Base-by-base conservation (phyloP, 805 yeast genomes). In the Candida pseudofarinosa region DNA sequence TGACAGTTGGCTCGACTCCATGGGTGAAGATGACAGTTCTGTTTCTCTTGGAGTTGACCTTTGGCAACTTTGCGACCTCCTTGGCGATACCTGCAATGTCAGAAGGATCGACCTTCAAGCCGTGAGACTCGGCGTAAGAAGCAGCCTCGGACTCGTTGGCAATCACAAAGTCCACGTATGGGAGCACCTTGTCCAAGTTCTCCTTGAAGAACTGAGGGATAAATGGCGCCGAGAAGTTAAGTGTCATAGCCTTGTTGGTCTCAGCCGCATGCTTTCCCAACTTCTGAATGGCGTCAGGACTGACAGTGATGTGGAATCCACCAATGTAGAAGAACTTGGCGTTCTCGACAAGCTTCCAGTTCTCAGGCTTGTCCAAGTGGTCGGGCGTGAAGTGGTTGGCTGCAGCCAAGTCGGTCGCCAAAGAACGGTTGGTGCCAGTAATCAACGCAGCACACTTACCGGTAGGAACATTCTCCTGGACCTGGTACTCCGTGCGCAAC, bases 391-490 rank as follows among this genome's bases (percentile, higher is more conserved):
- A 93, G 68, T 88, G 95, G 76, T 93, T 93, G 54, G 99, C 99
- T 55, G 99, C 99, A 58, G 88, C 97, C 58, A 93, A 78, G 63
- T 93, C 98, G 37, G 99, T 93, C 50, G 81, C 97, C 62, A 93
- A 74, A 19, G 97, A 91, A 72, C 99, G 83, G 79, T 89, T 72
- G 60, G 76, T 78, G 43, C 93, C 96, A 43, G 81, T 81, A 65
- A 93, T 85, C 63, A 93, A 76, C 51, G 96, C 98, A 43, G 97
- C 99, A 76, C 99, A 93, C 66, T 91, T 91, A 61, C 99, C 99
- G 46, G 99, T 93, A 55, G 89, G 86, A 52, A 76, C 63, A 44
- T 76, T 80, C 34, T 76, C 77, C 63, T 85, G 89, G 56, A 87
- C 81, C 77, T 83, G 85, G 76, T 93, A 93, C 52, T 80, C 76